A percentile compares a stretch with the other conserved stretches of the same genome.
phyloP scores from a whole-genome alignment of 2,329 filamentous ascomycete genomes.

The Fusarium torreyae region DNA sequence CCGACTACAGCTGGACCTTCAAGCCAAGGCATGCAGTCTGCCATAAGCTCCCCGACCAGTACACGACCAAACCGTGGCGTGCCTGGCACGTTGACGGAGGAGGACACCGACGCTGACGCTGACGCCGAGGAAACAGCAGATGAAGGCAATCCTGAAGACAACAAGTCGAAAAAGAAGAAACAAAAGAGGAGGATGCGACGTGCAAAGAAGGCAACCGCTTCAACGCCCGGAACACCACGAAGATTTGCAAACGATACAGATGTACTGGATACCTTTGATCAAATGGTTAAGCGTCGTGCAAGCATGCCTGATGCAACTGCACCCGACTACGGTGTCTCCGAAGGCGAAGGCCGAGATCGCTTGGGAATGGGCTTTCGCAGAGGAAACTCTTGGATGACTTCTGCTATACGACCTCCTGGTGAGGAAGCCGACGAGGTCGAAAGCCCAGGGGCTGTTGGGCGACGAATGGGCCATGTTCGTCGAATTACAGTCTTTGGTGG shows the following conservation, averaged over 20 bases:
- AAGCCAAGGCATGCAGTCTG: constrained; percentile 59
- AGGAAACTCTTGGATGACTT: constrained; percentile 71
- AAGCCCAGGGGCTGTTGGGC: constrained; percentile 62
- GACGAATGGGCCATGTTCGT: constrained; percentile 74
- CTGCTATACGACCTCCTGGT: constrained; percentile 63
- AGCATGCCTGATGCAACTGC: constrained; percentile 75
- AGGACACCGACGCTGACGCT: constrained; percentile 66
- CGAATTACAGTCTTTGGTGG: constrained; percentile 76
- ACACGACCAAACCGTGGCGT: constrained; percentile 63
- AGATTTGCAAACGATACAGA: constrained; percentile 61
- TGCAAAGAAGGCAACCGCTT: constrained; percentile 68
- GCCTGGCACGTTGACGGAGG: constrained; percentile 68
- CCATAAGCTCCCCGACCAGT: constrained; percentile 64
- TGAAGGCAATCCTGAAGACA: constrained; percentile 68
- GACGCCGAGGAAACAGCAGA: constrained; percentile 91
- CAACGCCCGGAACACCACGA: constrained; percentile 76
- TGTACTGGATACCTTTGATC: constrained; percentile 59
- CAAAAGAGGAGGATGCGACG: constrained; percentile 75
- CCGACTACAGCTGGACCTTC: constrained; percentile 49
- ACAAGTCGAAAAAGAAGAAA: constrained; percentile 66
- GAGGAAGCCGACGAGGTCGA: constrained; percentile 69
- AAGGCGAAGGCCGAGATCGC: constrained; percentile 80
- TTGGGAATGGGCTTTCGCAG: constrained; percentile 67
- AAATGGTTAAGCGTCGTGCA: constrained; percentile 73
- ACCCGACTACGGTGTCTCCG: constrained; percentile 77